phyloP scores from a whole-genome alignment of 306 rosid genomes.

The Lathyrus aphaca region DNA sequence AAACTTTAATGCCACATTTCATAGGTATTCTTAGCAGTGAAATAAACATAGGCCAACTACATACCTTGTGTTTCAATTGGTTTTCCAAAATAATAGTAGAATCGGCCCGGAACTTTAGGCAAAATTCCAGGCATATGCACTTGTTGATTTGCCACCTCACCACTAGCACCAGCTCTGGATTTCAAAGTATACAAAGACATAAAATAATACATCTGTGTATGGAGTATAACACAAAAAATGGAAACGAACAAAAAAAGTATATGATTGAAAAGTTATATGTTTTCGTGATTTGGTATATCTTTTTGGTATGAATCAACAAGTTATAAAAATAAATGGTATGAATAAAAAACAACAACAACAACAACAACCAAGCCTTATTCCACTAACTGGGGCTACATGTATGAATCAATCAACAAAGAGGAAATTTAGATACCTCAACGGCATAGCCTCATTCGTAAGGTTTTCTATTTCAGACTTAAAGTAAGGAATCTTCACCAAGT shows the following conservation, averaged over 20 bases:
- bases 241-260: slow-evolving; percentile 1
- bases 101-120: slow-evolving; percentile 87
- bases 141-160: slow-evolving; percentile 82
- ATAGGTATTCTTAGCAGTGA: neutral
- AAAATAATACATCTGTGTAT: slow-evolving; percentile 10
- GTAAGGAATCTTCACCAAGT: slow-evolving; percentile 78
- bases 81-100: slow-evolving; percentile 87
- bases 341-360: neutral
- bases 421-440: slow-evolving; percentile 59
- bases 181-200: slow-evolving; percentile 26
- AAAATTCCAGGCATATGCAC: slow-evolving; percentile 69
- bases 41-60: neutral
- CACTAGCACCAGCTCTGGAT: slow-evolving; percentile 50
- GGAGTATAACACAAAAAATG: slow-evolving; percentile 8
- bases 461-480: slow-evolving; percentile 57
- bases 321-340: slow-evolving; percentile 7
- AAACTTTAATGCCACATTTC: neutral
- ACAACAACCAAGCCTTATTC: no score
- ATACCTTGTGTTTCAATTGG: slow-evolving; percentile 83
- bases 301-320: neutral
- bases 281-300: neutral
- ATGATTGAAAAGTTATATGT: neutral
- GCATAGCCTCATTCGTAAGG: slow-evolving; percentile 52
- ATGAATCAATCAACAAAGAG: slow-evolving; percentile 13
- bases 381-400: no score